Percentiles rank a stretch among this genome's conserved stretches.
Conservation (phyloP, 2,329 filamentous ascomycete genomes). For the Talaromyces piceae region DNA sequence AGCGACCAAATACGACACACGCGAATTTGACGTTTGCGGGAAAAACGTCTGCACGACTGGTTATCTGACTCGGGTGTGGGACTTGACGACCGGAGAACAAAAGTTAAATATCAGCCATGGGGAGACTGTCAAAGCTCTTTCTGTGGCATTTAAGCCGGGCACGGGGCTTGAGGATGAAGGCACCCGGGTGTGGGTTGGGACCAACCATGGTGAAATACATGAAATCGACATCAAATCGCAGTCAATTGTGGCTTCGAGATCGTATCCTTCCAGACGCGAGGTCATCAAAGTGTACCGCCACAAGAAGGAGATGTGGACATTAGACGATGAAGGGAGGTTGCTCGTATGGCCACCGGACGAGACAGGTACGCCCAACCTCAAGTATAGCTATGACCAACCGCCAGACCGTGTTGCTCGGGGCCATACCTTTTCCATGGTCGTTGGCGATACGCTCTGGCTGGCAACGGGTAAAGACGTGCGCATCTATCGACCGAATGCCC, state of each 20-base stretch:
- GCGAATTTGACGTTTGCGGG: conserved; percentile 80
- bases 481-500: conserved; percentile 67
- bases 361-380: conserved; percentile 65
- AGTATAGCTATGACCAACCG: conserved; percentile 60
- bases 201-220: conserved; percentile 76
- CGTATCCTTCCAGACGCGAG: conserved; percentile 69
- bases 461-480: conserved; percentile 80
- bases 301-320: conserved; percentile 83
- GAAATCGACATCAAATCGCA: conserved; percentile 78
- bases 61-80: conserved; percentile 83
- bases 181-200: conserved; percentile 78
- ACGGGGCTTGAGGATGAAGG: conserved; percentile 73
- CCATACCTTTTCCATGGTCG: conserved; percentile 81
- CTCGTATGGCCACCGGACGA: conserved; percentile 79
- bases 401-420: conserved; percentile 67
- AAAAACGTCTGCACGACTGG: conserved; percentile 81
- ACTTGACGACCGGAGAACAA: conserved; percentile 69
- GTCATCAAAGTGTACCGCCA: conserved; percentile 80
- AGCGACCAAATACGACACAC: conserved; percentile 75
- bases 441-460: conserved; percentile 81
- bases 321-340: conserved; percentile 82
- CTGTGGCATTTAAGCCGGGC: conserved; percentile 79
- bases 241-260: conserved; percentile 60
- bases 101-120: conserved; percentile 75
- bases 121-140: conserved; percentile 74